These are phyloP conservation scores for Imleria badia DNA, from an alignment of 768 basidiomycete species.

Conservation along the genomic window DNA sequence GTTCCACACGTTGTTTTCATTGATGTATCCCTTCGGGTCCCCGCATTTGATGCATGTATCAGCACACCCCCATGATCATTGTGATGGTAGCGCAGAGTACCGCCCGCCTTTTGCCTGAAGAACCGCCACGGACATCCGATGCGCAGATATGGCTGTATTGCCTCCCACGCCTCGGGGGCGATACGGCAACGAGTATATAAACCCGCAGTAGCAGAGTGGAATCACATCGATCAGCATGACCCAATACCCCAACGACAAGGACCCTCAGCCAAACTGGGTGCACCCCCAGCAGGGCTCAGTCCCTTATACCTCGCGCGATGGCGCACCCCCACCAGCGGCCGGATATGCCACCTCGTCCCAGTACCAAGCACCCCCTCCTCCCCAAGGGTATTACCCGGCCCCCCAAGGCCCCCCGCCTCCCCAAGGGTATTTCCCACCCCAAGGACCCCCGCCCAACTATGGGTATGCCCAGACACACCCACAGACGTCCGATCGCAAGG, in stretches of 20 bases:
- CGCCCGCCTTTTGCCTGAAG: conserved; percentile 9
- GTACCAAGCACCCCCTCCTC: background rate
- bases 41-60: conserved; percentile 17
- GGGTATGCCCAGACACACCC: conserved; percentile 7
- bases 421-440: conserved; percentile 8
- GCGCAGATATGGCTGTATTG: background rate
- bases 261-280: conserved; percentile 14
- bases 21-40: conserved; percentile 11
- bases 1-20: conserved; percentile 16
- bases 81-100: conserved; percentile 1
- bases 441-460: conserved; percentile 15
- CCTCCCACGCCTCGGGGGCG: background rate
- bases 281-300: background rate
- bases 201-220: background rate
- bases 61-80: conserved; percentile 2
- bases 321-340: background rate
- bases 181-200: background rate
- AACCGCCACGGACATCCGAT: background rate
- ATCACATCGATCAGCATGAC: conserved; percentile 13
- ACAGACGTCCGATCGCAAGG: background rate
- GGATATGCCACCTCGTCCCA: background rate
- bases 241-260: conserved; percentile 28
- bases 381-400: background rate
- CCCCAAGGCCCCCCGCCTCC: background rate
- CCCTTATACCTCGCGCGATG: conserved; percentile 10